These are phyloP conservation scores for Fusarium nelsonii DNA, from an alignment of 2,329 filamentous ascomycete genomes.

Conservation along the genomic window DNA sequence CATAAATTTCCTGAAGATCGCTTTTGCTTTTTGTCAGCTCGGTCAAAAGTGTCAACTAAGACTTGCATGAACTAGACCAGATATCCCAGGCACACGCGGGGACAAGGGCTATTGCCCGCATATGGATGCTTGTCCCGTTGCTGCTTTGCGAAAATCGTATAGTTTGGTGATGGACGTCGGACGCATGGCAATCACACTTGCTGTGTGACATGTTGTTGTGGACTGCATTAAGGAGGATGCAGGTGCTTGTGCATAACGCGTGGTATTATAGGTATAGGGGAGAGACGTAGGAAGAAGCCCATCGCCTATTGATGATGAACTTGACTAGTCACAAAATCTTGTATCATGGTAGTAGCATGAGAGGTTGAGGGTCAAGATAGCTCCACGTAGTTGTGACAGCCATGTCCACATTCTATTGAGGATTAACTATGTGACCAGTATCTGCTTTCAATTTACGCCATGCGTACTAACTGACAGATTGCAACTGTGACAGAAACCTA, in stretches of 20 bases:
- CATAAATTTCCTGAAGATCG: conserved; percentile 2
- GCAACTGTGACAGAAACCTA: conserved; percentile 26
- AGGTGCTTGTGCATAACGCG: conserved; percentile 4
- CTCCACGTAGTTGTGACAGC: neutral
- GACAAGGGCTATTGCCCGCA: conserved; percentile 1
- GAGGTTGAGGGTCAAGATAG: neutral
- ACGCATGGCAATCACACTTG: conserved; percentile 25
- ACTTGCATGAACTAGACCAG: conserved; percentile 24
- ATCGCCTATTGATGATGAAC: neutral
- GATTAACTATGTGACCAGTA: conserved; percentile 13
- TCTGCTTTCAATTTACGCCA: conserved; percentile 26
- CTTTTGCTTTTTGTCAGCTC: conserved; percentile 16
- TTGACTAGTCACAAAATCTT: conserved; percentile 13
- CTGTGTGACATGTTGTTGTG: conserved; percentile 15
- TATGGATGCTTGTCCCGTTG: conserved; percentile 6
- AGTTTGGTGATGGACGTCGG: conserved; percentile 20
- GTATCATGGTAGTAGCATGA: neutral
- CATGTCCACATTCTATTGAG: conserved; percentile 1
- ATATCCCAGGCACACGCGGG: conserved; percentile 9
- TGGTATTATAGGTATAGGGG: neutral
- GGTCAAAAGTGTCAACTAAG: conserved; percentile 5
- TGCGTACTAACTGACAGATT: conserved; percentile 6
- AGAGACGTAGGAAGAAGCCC: neutral
- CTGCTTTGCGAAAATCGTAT: conserved; percentile 10
- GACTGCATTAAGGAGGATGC: conserved; percentile 18